Conservation (phyloP, 2,329 filamentous ascomycete species). For the Aspergillus sp. region DNA sequence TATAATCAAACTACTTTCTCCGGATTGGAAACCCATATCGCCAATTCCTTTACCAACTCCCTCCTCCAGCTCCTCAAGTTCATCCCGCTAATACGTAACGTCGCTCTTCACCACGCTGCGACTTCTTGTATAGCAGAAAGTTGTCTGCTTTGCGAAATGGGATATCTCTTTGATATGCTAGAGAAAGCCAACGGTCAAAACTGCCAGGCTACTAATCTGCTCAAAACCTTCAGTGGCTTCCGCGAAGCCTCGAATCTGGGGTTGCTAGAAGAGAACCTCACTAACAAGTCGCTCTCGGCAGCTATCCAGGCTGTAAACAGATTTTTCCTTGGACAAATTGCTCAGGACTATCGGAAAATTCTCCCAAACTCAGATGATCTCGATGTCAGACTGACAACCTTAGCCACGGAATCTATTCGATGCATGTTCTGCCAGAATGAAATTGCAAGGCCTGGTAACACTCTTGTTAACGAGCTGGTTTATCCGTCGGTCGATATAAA, state of each 20-base stretch:
- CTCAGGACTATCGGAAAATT: constrained; percentile 74
- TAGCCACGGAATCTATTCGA: constrained; percentile 63
- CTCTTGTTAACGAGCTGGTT: constrained; percentile 81
- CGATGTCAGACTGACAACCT: constrained; percentile 64
- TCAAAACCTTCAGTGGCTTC: constrained; percentile 85
- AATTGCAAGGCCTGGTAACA: constrained; percentile 76
- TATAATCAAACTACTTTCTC: constrained; percentile 94
- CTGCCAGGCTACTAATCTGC: constrained; percentile 92
- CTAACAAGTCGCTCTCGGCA: constrained; percentile 71
- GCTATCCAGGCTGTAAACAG: constrained; percentile 87
- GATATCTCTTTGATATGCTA: constrained; percentile 96
- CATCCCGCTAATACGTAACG: constrained; percentile 83
- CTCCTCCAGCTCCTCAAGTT: constrained; percentile 91
- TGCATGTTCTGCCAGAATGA: constrained; percentile 89
- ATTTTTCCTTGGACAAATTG: constrained; percentile 82
- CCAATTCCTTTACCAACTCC: constrained; percentile 94
- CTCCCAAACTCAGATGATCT: constrained; percentile 65
- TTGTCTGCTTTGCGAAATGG: constrained; percentile 90
- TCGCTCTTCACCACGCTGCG: constrained; percentile 86
- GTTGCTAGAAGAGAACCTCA: constrained; percentile 81
- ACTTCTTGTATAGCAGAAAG: constrained; percentile 79
- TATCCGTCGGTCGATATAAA: constrained; percentile 69
- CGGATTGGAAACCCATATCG: constrained; percentile 92
- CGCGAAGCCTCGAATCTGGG: constrained; percentile 77
- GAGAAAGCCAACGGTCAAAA: constrained; percentile 93